Conservation (phyloP, 2,329 filamentous ascomycete genomes). For the Exophiala sp. region DNA sequence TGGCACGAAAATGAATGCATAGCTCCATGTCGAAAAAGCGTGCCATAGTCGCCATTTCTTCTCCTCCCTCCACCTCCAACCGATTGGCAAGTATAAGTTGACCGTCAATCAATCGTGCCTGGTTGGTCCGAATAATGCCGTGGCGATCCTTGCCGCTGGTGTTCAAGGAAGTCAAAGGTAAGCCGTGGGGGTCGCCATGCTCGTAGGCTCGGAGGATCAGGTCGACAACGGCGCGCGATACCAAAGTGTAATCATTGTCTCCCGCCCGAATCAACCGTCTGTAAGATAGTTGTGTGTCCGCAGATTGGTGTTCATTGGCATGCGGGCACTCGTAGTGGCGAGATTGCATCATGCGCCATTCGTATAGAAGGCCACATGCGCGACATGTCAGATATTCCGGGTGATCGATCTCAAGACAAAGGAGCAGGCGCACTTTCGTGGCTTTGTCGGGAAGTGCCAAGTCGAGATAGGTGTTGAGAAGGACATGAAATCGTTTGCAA, state of each 20-base stretch:
- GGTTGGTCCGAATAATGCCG: slow-evolving; percentile 6
- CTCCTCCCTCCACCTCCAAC: slow-evolving; percentile 9
- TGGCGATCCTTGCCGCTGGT: slow-evolving; percentile 6
- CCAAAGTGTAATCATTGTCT: not conserved
- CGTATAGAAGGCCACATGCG: slow-evolving; percentile 15
- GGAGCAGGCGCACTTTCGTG: slow-evolving; percentile 15
- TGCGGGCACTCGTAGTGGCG: slow-evolving; percentile 15
- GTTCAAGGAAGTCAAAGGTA: slow-evolving; percentile 12
- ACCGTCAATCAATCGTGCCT: slow-evolving; percentile 17
- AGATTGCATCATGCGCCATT: slow-evolving; percentile 8
- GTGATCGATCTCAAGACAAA: slow-evolving; percentile 16
- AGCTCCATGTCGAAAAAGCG: not conserved
- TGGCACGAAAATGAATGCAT: slow-evolving; percentile 6
- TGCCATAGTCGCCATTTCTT: not conserved
- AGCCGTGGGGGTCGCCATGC: slow-evolving; percentile 12
- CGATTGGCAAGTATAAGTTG: slow-evolving; percentile 18
- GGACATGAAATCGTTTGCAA: slow-evolving; percentile 15
- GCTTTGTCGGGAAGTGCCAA: slow-evolving; percentile 8
- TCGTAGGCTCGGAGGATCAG: slow-evolving; percentile 20
- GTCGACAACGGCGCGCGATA: slow-evolving; percentile 11
- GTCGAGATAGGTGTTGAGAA: slow-evolving; percentile 16
- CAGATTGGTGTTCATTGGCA: slow-evolving; percentile 2
- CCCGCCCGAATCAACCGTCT: slow-evolving; percentile 8
- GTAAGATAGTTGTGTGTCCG: slow-evolving; percentile 9
- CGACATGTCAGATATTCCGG: slow-evolving; percentile 21